A percentile compares a stretch with the other conserved stretches of the same genome.
phyloP scores from a whole-genome alignment of 2,329 filamentous ascomycete species.

The Exophiala lecanii-corni region DNA sequence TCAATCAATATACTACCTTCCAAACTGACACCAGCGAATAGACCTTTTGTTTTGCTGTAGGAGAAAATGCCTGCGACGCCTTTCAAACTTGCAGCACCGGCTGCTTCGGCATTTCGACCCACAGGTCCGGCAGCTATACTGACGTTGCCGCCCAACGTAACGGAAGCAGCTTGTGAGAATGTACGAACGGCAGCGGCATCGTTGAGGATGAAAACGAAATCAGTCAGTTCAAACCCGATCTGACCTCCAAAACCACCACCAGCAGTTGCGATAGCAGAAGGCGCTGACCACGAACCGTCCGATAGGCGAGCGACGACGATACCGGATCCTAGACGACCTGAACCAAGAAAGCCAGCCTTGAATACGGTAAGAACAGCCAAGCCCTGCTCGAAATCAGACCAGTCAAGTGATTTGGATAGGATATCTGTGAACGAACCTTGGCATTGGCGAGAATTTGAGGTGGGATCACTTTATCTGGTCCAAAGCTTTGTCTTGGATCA shows the following conservation, averaged over 20 bases:
- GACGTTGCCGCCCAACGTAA: constrained; percentile 94
- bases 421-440: constrained; percentile 69
- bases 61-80: constrained; percentile 89
- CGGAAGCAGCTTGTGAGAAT: constrained; percentile 84
- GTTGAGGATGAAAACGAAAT: constrained; percentile 97
- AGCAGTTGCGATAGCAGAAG: constrained; percentile 46
- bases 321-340: constrained; percentile 47
- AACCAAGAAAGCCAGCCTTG: constrained; percentile 48
- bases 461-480: constrained; percentile 95
- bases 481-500: constrained; percentile 87
- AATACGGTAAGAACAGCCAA: constrained; percentile 47
- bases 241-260: constrained; percentile 49
- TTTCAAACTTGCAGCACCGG: constrained; percentile 84
- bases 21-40: constrained; percentile 92
- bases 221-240: constrained; percentile 49
- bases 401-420: too few relatives aligned
- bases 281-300: constrained; percentile 48
- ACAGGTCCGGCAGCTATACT: constrained; percentile 91
- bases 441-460: constrained; percentile 83
- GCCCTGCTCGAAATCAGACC: constrained; percentile 39
- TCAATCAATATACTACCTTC: constrained; percentile 93
- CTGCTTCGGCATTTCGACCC: constrained; percentile 91
- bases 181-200: constrained; percentile 83
- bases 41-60: constrained; percentile 95
- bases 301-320: constrained; percentile 46